Evolutionary conservation across 1,284 basidiomycete genomes (phyloP), one percentile per base, ranked within the genome.

Genomic region (Apiotrichum porosum): DNA sequence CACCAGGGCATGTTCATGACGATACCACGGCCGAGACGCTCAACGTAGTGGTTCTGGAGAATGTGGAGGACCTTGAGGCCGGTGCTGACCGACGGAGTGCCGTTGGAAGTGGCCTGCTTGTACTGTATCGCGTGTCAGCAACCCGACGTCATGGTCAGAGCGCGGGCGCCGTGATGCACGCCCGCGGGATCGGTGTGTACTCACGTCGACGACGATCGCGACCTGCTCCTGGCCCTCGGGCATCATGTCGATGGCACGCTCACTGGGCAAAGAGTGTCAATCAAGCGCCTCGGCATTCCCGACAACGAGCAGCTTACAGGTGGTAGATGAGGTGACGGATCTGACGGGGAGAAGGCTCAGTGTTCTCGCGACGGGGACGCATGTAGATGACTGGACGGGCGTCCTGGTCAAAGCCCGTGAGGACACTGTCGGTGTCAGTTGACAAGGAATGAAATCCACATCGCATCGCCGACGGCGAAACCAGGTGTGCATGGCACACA

Each of bases 1-100:
- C 89, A 74, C 71, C 71, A 72, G 13, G 90, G 89, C 42, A 90
- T 83, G 66, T 92, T 90, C 42, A 86, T 81, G 32, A 93, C 83
- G 33, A 93, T 77, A 13, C 88, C 90, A 17, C 87, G 80, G 18
- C 90, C 91, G 24, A 94, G 80, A 5, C 68, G 63, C 73, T 93
- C 90, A 28, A 86, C 85, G 62, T 95, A 95, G 70, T 94, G 89
- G 57, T 89, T 82, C 70, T 94, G 91, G 32, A 95, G 77, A 57
- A 95, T 91, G 52, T 80, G 77, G 19, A 92, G 77, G 2, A 87
- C 85, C 72, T 89, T 87, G 46, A 83, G 76, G 3, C 84, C 86
- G 8, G 85, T 79, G 14, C 83, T 82, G 59, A 89, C 81, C 8
- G 86, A 86, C 6, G 88, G 88, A 65, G 86, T 90, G 15, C 83